Percentiles rank a stretch among this genome's conserved stretches.
Evolutionary conservation across 2,329 filamentous ascomycete genomes (phyloP).

Genomic region (Fusarium sp.): DNA sequence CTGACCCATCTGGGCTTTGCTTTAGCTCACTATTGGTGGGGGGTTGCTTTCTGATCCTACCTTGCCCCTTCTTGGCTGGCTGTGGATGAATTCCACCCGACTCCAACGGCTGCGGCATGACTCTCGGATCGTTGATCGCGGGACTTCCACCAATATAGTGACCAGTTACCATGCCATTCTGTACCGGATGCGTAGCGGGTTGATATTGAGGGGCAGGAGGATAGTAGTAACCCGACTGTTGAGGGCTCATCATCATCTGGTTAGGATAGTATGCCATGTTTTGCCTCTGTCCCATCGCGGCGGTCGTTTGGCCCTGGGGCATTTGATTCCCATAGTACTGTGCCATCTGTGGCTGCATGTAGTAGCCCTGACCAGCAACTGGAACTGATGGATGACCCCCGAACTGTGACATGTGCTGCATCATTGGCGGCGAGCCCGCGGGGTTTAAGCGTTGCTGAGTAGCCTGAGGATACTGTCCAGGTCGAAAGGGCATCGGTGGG

Average conservation of each 20-base stretch:
- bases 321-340: conserved; percentile 59
- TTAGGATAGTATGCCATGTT: conserved; percentile 58
- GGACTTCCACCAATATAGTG: conserved; percentile 50
- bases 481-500: conserved; percentile 55
- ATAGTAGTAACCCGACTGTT: conserved; percentile 60
- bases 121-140: conserved; percentile 44
- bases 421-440: conserved; percentile 52
- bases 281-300: conserved; percentile 51
- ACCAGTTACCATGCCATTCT: conserved; percentile 49
- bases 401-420: conserved; percentile 56
- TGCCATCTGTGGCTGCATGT: conserved; percentile 58
- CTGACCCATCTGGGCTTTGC: conserved; percentile 30
- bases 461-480: conserved; percentile 52
- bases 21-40: conserved; percentile 32
- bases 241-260: conserved; percentile 56
- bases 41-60: conserved; percentile 35
- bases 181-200: conserved; percentile 46
- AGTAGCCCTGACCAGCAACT: conserved; percentile 58
- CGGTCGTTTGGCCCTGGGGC: conserved; percentile 52
- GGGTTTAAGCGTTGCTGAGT: conserved; percentile 51
- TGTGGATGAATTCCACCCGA: conserved; percentile 16
- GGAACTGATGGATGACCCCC: conserved; percentile 52
- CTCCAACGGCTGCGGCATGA: conserved; percentile 31
- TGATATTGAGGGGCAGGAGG: conserved; percentile 53
- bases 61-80: conserved; percentile 37